Percentiles rank a stretch among this genome's conserved stretches.
Evolutionary conservation across 345 rosid genomes (phyloP).

Genomic region (Rhodamnia rubescens): DNA sequence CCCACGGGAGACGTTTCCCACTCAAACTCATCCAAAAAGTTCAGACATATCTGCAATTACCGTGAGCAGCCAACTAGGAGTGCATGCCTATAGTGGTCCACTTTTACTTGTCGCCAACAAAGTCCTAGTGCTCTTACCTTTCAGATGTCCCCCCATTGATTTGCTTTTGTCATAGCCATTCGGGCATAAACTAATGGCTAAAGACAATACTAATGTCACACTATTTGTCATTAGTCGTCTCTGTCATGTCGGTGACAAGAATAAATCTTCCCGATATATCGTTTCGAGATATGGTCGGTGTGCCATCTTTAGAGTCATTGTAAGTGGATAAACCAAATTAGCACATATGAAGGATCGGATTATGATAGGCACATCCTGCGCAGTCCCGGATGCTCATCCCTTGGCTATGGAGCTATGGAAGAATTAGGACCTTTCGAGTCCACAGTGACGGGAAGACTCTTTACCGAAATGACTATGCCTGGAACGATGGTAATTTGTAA

Average conservation of each 20-base stretch:
- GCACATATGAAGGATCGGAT: neutral
- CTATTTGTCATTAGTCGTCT: neutral
- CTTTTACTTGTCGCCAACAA: neutral
- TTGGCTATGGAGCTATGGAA: conserved; percentile 42
- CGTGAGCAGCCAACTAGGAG: neutral
- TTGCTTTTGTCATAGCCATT: neutral
- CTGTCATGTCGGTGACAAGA: neutral
- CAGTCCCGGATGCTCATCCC: conserved; percentile 51
- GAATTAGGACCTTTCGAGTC: conserved; percentile 46
- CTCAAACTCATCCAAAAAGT: neutral
- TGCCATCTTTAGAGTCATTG: neutral
- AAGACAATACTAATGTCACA: neutral
- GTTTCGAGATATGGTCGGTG: neutral
- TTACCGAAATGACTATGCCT: conserved; percentile 20
- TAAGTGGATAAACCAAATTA: neutral
- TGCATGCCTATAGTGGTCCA: neutral
- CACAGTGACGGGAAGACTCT: conserved; percentile 28
- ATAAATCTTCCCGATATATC: neutral
- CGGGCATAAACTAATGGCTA: neutral
- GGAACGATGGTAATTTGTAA: conserved; percentile 26
- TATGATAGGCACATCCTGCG: neutral
- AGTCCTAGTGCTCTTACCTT: neutral
- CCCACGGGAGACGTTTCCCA: neutral
- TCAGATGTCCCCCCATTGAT: neutral
- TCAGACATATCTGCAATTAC: neutral